A percentile compares a stretch with the other conserved stretches of the same genome.
phyloP scores from a whole-genome alignment of 208 protist species.

The Crithidia sp. region DNA sequence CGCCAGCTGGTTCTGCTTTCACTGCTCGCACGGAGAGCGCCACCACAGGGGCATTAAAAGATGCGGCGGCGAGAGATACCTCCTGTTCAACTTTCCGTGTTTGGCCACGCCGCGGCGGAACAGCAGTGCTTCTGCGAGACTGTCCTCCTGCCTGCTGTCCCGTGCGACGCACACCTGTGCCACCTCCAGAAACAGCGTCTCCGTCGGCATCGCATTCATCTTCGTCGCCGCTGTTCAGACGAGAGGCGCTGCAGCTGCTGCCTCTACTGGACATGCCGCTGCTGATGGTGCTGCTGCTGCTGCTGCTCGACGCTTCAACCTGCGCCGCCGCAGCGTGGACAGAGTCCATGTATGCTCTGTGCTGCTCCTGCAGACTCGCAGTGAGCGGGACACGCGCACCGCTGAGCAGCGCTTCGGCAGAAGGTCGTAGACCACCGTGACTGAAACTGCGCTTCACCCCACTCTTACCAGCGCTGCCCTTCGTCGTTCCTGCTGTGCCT shows the following conservation, averaged over 20 bases:
- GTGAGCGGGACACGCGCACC: constrained; percentile 20
- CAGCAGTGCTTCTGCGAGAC: not conserved
- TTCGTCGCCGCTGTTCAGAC: too few relatives aligned
- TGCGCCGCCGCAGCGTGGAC: not conserved
- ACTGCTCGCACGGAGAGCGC: not conserved
- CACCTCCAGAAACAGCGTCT: not conserved
- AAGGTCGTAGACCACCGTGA: constrained; percentile 1
- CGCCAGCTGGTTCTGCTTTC: not conserved
- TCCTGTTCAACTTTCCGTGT: not conserved
- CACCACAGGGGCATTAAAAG: too few relatives aligned
- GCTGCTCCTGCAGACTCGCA: constrained; percentile 32
- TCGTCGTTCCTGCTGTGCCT: not conserved
- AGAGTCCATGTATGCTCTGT: constrained; percentile 31
- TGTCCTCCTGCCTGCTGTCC: not conserved
- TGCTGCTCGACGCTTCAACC: not conserved
- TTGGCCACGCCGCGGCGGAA: not conserved
- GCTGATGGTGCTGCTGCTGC: not conserved
- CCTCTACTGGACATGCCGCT: not conserved
- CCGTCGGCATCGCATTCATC: constrained; percentile 6
- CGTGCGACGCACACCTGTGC: not conserved
- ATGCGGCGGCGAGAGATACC: too few relatives aligned
- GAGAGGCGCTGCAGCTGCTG: too few relatives aligned
- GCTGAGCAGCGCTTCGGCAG: constrained; percentile 10
- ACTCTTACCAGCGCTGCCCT: not conserved
- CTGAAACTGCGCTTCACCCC: constrained; percentile 1